Percentiles rank a stretch among this genome's conserved stretches.
phyloP scores from a whole-genome alignment of 208 protist genomes.

The Wallacemonas sp. region DNA sequence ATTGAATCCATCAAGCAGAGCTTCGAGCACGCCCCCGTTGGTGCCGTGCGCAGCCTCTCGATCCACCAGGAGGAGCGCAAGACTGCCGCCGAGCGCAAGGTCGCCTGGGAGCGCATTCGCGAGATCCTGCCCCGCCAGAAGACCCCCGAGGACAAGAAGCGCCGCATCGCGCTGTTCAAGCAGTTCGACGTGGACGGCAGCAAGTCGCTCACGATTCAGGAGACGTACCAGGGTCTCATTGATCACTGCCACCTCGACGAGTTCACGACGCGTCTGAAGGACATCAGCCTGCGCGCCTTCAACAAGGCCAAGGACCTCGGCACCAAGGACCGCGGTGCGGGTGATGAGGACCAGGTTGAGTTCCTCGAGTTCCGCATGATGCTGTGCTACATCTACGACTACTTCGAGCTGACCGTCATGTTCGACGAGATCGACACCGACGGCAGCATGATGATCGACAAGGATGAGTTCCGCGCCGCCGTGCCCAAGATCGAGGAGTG shows the following conservation, averaged over 20 bases:
- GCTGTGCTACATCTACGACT: too few relatives aligned
- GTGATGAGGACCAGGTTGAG: slow-evolving; percentile 32
- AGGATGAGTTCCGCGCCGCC: too few relatives aligned
- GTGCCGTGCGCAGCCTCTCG: slow-evolving; percentile 3
- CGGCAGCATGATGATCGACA: too few relatives aligned
- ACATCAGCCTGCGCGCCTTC: slow-evolving; percentile 80
- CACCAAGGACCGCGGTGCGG: slow-evolving; percentile 23
- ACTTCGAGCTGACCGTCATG: too few relatives aligned
- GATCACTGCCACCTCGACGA: slow-evolving; percentile 51
- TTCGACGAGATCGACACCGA: too few relatives aligned
- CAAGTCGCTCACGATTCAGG: slow-evolving; percentile 54
- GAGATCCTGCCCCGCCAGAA: slow-evolving; percentile 32
- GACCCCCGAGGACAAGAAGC: slow-evolving; percentile 38
- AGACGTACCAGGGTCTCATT: slow-evolving; percentile 49
- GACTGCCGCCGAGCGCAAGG: slow-evolving; percentile 44
- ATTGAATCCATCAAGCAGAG: slow-evolving; percentile 9
- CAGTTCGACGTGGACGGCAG: slow-evolving; percentile 61
- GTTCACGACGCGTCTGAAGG: slow-evolving; percentile 56
- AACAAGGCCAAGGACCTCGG: slow-evolving; percentile 64
- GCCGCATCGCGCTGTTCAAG: slow-evolving; percentile 65
- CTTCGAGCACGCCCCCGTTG: slow-evolving; percentile 10
- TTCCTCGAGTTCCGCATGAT: slow-evolving; percentile 53
- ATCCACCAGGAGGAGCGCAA: slow-evolving; percentile 32
- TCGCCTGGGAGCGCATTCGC: slow-evolving; percentile 47
- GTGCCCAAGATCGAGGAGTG: too few relatives aligned